Conservation (phyloP, 352 stramenopile genomes). For the Phytophthora cactorum region DNA sequence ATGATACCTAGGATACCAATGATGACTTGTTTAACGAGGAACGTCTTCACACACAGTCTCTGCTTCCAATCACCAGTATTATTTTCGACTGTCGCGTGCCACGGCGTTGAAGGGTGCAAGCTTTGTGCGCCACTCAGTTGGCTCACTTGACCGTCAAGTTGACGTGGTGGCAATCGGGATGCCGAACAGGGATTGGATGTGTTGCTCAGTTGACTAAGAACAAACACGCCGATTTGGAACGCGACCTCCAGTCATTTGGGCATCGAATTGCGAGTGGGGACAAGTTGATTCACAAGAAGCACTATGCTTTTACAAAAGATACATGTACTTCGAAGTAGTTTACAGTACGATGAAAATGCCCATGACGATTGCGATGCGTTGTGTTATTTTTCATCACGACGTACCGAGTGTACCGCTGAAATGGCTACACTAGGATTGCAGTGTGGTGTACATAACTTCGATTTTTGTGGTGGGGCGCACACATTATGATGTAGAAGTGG, state of each 20-base stretch:
- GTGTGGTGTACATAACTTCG: not conserved
- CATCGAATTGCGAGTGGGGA: not conserved
- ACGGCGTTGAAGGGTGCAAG: not conserved
- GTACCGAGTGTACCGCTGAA: not conserved
- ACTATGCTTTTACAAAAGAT: no score
- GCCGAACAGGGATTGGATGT: conserved; percentile 10
- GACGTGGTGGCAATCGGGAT: conserved; percentile 9
- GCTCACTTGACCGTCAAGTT: not conserved
- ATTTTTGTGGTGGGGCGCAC: conserved; percentile 1
- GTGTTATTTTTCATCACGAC: no score
- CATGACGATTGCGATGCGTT: no score
- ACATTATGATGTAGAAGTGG: not conserved
- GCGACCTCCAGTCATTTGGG: not conserved
- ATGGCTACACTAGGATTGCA: not conserved
- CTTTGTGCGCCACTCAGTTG: conserved; percentile 17
- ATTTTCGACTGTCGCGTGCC: conserved; percentile 16
- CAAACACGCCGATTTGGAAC: conserved; percentile 1
- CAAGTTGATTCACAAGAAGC: not conserved
- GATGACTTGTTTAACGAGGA: not conserved
- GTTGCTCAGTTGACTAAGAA: conserved; percentile 2
- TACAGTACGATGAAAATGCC: no score
- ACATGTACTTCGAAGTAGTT: no score
- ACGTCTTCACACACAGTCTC: conserved; percentile 3
- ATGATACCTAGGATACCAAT: conserved; percentile 1
- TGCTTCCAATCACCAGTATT: conserved; percentile 42